Evolutionary conservation across 2,329 filamentous ascomycete species (phyloP).

Genomic region (Capronia coronata): DNA sequence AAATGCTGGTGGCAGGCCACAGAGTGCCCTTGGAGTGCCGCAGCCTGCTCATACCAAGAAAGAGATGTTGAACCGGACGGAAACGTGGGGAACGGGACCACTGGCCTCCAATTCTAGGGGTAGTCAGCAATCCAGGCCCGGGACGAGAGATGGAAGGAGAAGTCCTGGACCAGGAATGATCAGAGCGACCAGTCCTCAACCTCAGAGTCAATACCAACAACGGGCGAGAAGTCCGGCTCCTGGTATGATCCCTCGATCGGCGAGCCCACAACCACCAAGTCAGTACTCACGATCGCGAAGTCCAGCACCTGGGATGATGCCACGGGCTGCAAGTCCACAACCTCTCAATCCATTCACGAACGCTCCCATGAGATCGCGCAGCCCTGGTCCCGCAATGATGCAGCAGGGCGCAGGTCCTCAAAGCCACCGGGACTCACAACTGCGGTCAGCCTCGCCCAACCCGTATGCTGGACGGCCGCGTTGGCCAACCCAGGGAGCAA

Average conservation of each 20-base stretch:
- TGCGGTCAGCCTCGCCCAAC: constrained; percentile 30
- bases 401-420: constrained; percentile 10
- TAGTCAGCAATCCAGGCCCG: constrained; percentile 19
- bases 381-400: constrained; percentile 24
- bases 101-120: constrained; percentile 10
- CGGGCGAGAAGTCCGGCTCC: constrained; percentile 23
- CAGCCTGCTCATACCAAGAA: constrained; percentile 86
- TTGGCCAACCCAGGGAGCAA: constrained; percentile 4
- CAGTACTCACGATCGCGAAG: constrained; percentile 17
- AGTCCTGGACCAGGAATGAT: constrained; percentile 24
- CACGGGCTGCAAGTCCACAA: constrained; percentile 21
- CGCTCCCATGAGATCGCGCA: constrained; percentile 10
- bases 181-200: constrained; percentile 22
- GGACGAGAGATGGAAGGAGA: constrained; percentile 23
- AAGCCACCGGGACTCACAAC: constrained; percentile 5
- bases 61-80: constrained; percentile 91
- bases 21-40: constrained; percentile 43
- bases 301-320: constrained; percentile 22
- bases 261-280: constrained; percentile 26
- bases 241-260: constrained; percentile 21
- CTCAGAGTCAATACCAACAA: constrained; percentile 15
- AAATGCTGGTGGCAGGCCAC: constrained; percentile 39
- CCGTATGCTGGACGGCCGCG: constrained; percentile 36
- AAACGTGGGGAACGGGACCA: constrained; percentile 58
- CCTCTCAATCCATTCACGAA: constrained; percentile 8